A percentile compares a stretch with the other conserved stretches of the same genome.
Evolutionary conservation across 2,329 filamentous ascomycete genomes (phyloP).

Genomic region (Cytospora piceae): DNA sequence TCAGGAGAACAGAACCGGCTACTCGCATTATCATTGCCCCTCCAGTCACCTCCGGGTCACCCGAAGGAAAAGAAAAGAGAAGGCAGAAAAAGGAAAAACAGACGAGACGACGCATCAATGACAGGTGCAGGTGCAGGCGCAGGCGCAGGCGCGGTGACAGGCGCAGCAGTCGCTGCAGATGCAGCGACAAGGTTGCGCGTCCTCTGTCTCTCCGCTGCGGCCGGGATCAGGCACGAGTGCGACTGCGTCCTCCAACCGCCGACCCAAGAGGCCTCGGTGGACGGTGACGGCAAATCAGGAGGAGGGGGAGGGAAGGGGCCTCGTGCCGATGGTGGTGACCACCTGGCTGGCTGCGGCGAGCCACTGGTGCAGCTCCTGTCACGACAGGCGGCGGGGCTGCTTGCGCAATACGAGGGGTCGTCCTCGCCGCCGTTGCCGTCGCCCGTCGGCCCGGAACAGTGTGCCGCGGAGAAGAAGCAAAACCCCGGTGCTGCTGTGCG

Average conservation of each 20-base stretch:
- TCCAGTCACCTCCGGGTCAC: not conserved
- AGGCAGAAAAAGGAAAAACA: not conserved
- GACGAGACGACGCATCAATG: not conserved
- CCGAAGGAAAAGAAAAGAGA: not conserved
- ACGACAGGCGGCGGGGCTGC: conserved; percentile 31
- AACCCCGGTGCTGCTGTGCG: conserved; percentile 11
- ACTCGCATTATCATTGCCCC: not conserved
- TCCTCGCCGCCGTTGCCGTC: conserved; percentile 1
- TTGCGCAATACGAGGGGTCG: conserved; percentile 21
- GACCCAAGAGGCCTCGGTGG: not conserved
- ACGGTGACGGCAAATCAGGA: not conserved
- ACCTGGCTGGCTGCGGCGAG: conserved; percentile 31
- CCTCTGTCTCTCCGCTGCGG: conserved; percentile 24
- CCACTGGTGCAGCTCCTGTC: conserved; percentile 34
- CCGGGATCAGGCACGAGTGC: conserved; percentile 24
- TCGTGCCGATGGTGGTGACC: not conserved
- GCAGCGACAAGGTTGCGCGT: conserved; percentile 14
- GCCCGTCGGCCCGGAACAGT: conserved; percentile 10
- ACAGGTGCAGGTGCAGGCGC: conserved; percentile 2
- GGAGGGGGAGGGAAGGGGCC: not conserved
- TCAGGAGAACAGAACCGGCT: not conserved
- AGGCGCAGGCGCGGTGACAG: conserved; percentile 1
- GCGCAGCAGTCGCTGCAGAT: not conserved
- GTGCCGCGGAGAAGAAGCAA: not conserved
- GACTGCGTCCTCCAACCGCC: conserved; percentile 7